Evolutionary conservation across 768 basidiomycete genomes (phyloP), one percentile per base, ranked within the genome.

Genomic region (Suillus lakei): DNA sequence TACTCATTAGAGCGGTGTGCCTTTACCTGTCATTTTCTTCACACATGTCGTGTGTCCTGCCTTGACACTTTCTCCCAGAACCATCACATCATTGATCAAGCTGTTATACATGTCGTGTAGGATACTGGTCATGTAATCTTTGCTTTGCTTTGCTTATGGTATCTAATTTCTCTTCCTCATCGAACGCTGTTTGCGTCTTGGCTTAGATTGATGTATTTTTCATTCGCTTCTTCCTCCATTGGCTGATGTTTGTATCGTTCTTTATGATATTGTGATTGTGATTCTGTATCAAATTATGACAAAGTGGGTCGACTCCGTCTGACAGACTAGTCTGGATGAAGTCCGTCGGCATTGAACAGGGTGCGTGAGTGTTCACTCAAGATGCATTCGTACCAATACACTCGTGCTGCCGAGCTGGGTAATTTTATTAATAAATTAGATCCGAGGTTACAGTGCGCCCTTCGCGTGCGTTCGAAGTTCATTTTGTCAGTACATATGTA

Each of bases 371-470:
- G 21, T 10, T 54, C 53, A 16, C 10, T 10, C 13, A 12, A 50
- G 15, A 26, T 50, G 26, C 26, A 26, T 26, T 50, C 26, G n/a
- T n/a, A n/a, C n/a, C 39, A 39, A 13, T 32, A 32, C 51, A 53
- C 8, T 28, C 26, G 8, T 53, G 7, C 50, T 51, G 7, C 53
- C 53, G 53, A 34, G 34, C 32, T n/a, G 53, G 5, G n/a, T 7
- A 30, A 54, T 54, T n/a, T 34, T n/a, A 34, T 36, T 21, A 6
- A 30, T 2, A 10, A 5, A 4, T 10, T 54, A 32, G 53, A 32
- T 54, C 53, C 32, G 30, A 54, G 53, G 53, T 54, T 32, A 54
- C 53, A n/a, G 21, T 54, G 53, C 53, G 30, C 53, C 28, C 30
- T n/a, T 1, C 21, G 12, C 30, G 5, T n/a, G 21, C 6, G 53